phyloP scores from a whole-genome alignment of 768 basidiomycete species.

The Leucocoprinus sp. region DNA sequence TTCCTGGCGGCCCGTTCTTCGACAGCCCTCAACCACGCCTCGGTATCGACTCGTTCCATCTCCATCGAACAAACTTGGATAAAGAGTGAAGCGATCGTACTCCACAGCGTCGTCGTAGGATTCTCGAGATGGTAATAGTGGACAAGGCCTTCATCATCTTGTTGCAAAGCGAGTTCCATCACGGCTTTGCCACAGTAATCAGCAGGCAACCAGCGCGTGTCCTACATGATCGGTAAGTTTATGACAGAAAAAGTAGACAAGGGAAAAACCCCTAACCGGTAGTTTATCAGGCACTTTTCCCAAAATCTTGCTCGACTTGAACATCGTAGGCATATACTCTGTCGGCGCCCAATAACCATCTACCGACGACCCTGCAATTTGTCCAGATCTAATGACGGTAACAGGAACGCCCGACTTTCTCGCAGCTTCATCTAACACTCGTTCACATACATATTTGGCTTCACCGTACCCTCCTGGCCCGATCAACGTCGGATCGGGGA shows the following conservation, averaged over 20 bases:
- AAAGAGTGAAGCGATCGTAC: constrained; percentile 2
- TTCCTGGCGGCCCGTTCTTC: too few relatives aligned
- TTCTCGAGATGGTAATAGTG: constrained; percentile 13
- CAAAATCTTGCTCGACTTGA: constrained; percentile 8
- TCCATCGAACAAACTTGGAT: background rate
- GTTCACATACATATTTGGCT: constrained; percentile 10
- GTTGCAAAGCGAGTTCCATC: constrained; percentile 10
- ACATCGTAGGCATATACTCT: constrained; percentile 11
- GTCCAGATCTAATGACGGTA: constrained; percentile 11
- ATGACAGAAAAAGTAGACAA: background rate
- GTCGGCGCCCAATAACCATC: constrained; percentile 12
- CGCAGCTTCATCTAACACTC: constrained; percentile 6
- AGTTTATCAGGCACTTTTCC: constrained; percentile 9
- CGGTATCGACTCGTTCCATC: constrained; percentile 5
- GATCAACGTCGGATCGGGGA: constrained; percentile 6
- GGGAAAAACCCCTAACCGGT: constrained; percentile 2
- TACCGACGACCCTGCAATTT: constrained; percentile 9
- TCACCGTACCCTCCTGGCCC: constrained; percentile 6
- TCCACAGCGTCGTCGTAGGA: constrained; percentile 9
- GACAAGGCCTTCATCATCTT: background rate
- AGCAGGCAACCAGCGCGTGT: constrained; percentile 10
- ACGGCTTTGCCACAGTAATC: constrained; percentile 8
- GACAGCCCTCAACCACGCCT: constrained; percentile 7
- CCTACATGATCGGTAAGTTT: background rate
- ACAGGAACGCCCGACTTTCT: constrained; percentile 1